These are phyloP conservation scores for Euphorbia celastroides DNA, from an alignment of 441 rosid species.

Conservation along the genomic window DNA sequence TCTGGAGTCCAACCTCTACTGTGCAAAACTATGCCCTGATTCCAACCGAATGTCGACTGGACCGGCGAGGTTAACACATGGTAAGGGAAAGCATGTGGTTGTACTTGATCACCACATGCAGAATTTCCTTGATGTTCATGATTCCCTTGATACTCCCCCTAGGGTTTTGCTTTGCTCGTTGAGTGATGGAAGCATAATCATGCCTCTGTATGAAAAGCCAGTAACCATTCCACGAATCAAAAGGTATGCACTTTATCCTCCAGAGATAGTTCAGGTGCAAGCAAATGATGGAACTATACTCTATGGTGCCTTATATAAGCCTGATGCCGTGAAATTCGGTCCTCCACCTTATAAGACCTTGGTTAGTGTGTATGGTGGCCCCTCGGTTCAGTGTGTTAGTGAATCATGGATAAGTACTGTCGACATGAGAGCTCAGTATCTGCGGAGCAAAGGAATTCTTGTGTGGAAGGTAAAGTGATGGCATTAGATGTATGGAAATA, in stretches of 20 bases:
- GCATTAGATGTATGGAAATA: too few species aligned
- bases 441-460: slow-evolving; percentile 82
- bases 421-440: slow-evolving; percentile 91
- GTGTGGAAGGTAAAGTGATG: slow-evolving; percentile 82
- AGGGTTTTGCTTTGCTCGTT: slow-evolving; percentile 59
- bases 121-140: slow-evolving; percentile 81
- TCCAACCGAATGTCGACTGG: slow-evolving; percentile 27
- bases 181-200: slow-evolving; percentile 51
- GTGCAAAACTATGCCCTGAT: slow-evolving; percentile 41
- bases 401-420: slow-evolving; percentile 83
- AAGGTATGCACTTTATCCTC: slow-evolving; percentile 64
- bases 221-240: slow-evolving; percentile 42
- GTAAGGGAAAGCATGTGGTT: slow-evolving; percentile 77
- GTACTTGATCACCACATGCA: slow-evolving; percentile 82
- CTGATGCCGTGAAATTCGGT: slow-evolving; percentile 62
- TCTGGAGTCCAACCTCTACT: slow-evolving; percentile 68
- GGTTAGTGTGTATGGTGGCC: slow-evolving; percentile 89
- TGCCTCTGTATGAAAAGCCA: slow-evolving; percentile 63
- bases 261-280: slow-evolving; percentile 63
- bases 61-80: slow-evolving; percentile 68
- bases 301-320: slow-evolving; percentile 74
- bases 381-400: slow-evolving; percentile 62
- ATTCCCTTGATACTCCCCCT: slow-evolving; percentile 76
- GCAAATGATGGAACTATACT: slow-evolving; percentile 65
- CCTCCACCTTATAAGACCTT: slow-evolving; percentile 91